Evolutionary conservation across 345 rosid species (phyloP), one percentile per base, ranked within the genome.

Genomic region (Pistacia integerrima): DNA sequence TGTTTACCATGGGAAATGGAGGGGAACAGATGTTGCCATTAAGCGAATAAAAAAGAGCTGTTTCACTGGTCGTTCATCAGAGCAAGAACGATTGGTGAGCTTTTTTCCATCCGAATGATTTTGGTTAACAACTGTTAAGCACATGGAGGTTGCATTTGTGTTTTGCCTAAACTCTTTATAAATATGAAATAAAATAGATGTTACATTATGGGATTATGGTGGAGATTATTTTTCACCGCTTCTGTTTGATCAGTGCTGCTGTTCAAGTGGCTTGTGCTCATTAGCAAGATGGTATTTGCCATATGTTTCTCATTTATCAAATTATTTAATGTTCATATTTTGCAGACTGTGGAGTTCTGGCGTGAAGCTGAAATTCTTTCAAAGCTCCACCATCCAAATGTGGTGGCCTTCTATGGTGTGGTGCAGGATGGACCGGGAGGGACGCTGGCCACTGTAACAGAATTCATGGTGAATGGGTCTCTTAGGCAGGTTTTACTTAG

Each of bases 1-100:
- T 54, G 97, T 96, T 60, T 96, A 93, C 80, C 99, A 96, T 85
- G 99, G 99, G 78, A 93, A 96, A 82, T 96, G 99, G 98, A 94
- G 95, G 69, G 99, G 98, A 64, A 90, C 97, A 22, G 98, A 96
- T 88, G 97, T 96, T 83, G 98, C 98, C 68, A 93, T 96, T 73
- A 96, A 93, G 88, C 87, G 97, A 73, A 92, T 96, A 70, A 96
- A 92, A 83, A 93, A 96, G 86, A 90, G 90, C 68, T 93, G 99
- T 80, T 93, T 96, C 84, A 85, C 97, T 35, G 97, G 97, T 55
- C 90, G 95, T 64, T 92, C 97, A 72, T 96, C 97, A 4, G 97
- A 93, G 87, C 99, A 92, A 85, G 97, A 92, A 84, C 89, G 97
- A 91, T 79, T 93, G 88, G 99, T 96, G 71, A 89, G 90, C 69